These are phyloP conservation scores for Quercus lobata DNA, from an alignment of 331 rosid genomes.

Conservation along the genomic window DNA sequence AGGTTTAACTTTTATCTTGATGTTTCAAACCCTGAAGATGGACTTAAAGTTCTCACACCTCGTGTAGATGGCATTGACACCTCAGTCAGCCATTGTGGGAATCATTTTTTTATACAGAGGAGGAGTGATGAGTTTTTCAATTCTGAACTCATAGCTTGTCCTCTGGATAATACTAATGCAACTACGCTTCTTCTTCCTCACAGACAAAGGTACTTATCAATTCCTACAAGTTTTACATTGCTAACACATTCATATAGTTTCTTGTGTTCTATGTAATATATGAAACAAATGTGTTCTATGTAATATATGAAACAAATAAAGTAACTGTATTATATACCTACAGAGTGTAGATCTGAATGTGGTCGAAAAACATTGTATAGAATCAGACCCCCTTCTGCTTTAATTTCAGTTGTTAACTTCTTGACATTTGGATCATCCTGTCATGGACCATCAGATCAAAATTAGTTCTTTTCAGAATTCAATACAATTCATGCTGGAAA, in stretches of 20 bases:
- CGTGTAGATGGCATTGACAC: slow-evolving; percentile 81
- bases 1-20: slow-evolving; percentile 90
- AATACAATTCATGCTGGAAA: too few relatives aligned
- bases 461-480: too few relatives aligned
- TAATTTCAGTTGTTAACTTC: too few relatives aligned
- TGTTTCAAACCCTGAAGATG: slow-evolving; percentile 65
- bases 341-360: too few relatives aligned
- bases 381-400: too few relatives aligned
- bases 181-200: slow-evolving; percentile 77
- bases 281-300: too few relatives aligned
- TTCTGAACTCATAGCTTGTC: slow-evolving; percentile 80
- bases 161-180: slow-evolving; percentile 54
- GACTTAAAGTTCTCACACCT: slow-evolving; percentile 71
- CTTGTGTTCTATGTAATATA: too few relatives aligned
- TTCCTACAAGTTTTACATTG: slow-evolving; percentile 3
- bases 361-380: too few relatives aligned
- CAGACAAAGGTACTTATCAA: slow-evolving; percentile 65
- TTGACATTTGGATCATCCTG: too few relatives aligned
- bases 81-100: slow-evolving; percentile 75
- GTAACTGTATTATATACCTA: too few relatives aligned
- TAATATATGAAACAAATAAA: too few relatives aligned
- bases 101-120: slow-evolving; percentile 72
- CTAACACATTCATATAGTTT: not conserved
- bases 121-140: slow-evolving; percentile 75
- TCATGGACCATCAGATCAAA: too few relatives aligned